These are phyloP conservation scores for Vaccinium corymbosum DNA, from an alignment of 148 eudicot species.

Conservation along the genomic window DNA sequence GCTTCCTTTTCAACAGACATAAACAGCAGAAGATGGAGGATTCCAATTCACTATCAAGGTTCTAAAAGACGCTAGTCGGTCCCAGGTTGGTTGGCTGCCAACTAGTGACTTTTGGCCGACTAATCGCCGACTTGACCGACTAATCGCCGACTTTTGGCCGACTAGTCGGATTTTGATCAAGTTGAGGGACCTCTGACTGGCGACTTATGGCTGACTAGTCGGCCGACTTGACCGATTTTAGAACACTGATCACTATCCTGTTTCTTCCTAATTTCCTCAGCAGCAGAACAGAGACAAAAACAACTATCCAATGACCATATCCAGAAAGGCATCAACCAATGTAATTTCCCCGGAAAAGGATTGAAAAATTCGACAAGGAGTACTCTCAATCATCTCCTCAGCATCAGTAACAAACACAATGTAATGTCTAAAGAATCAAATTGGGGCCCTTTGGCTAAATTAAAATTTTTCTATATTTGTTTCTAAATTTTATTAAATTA, in stretches of 20 bases:
- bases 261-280: conserved; percentile 2
- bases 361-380: not conserved
- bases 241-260: not conserved
- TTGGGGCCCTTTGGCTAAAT: no score
- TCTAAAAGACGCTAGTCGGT: no score
- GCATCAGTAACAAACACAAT: not conserved
- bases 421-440: not conserved
- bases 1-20: not conserved
- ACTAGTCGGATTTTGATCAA: no score
- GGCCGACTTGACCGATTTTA: no score
- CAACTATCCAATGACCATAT: not conserved
- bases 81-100: no score
- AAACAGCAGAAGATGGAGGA: not conserved
- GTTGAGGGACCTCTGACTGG: no score
- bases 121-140: no score
- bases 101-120: no score
- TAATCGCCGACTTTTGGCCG: no score
- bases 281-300: not conserved
- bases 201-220: no score
- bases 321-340: not conserved
- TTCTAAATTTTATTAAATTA: no score
- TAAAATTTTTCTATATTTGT: no score
- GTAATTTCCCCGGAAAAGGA: not conserved
- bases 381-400: not conserved
- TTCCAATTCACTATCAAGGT: not conserved